Evolutionary conservation across 192 early-diverging fungal genomes (phyloP).

Genomic region (Gamsiella multidivaricata): DNA sequence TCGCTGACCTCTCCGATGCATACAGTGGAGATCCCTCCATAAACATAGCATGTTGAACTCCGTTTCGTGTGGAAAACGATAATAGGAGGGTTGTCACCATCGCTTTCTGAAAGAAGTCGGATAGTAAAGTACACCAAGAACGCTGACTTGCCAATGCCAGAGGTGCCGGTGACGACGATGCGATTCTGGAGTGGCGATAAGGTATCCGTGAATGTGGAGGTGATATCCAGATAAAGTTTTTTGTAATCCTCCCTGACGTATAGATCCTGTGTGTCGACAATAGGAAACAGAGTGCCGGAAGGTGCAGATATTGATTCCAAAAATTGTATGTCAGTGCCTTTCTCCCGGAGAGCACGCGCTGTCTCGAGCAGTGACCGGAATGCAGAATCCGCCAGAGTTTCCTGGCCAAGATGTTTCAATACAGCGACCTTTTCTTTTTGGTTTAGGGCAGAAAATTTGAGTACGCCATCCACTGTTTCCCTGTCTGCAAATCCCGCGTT

Average conservation of each 20-base stretch:
- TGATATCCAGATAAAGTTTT: constrained; percentile 7
- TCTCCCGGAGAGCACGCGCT: too few species aligned
- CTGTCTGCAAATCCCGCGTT: too few species aligned
- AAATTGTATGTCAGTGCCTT: too few species aligned
- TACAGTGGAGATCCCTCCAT: constrained; percentile 17
- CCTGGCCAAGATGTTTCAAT: too few species aligned
- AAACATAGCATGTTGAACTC: constrained; percentile 16
- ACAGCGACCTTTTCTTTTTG: too few species aligned
- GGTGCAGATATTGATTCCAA: too few species aligned
- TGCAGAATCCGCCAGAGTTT: too few species aligned
- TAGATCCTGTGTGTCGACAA: constrained; percentile 13
- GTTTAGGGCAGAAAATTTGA: too few species aligned
- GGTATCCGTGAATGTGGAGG: too few species aligned
- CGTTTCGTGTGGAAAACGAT: constrained; percentile 23
- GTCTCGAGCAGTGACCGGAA: too few species aligned
- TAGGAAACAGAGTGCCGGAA: constrained; percentile 2
- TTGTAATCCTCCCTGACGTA: constrained; percentile 14
- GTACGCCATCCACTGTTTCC: too few species aligned
- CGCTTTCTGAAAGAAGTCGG: constrained; percentile 21
- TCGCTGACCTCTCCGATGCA: constrained; percentile 6
- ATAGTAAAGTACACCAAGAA: constrained; percentile 27
- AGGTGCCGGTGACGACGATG: constrained; percentile 16
- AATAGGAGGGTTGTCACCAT: constrained; percentile 15
- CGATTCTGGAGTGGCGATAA: too few species aligned
- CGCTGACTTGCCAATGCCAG: constrained; percentile 27